Evolutionary conservation across 1,139 yeast species (phyloP).

Genomic region (Taphrina confusa): DNA sequence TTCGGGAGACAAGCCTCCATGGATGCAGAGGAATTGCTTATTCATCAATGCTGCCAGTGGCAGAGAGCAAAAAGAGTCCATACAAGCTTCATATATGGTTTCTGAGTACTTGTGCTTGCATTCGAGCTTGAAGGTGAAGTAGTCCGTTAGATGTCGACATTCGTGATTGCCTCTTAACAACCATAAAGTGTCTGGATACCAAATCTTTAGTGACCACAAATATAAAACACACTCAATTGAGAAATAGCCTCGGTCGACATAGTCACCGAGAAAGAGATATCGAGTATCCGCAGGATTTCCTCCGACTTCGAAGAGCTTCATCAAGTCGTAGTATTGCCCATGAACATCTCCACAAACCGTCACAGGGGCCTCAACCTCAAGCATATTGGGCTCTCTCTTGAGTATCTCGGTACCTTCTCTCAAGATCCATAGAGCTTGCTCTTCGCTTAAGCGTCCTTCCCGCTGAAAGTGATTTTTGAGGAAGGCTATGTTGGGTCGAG

Average conservation of each 20-base stretch:
- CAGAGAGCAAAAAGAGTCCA: slow-evolving; percentile 78
- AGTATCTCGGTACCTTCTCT: slow-evolving; percentile 68
- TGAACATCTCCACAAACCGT: slow-evolving; percentile 97
- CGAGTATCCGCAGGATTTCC: slow-evolving; percentile 67
- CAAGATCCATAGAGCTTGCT: slow-evolving; percentile 71
- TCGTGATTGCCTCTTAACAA: slow-evolving; percentile 94
- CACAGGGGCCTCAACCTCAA: slow-evolving; percentile 86
- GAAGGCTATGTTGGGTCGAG: slow-evolving; percentile 66
- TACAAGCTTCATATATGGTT: slow-evolving; percentile 69
- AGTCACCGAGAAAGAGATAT: slow-evolving; percentile 88
- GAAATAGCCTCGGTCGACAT: slow-evolving; percentile 92
- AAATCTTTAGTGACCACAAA: slow-evolving; percentile 76
- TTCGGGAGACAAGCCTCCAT: slow-evolving; percentile 95
- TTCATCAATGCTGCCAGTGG: slow-evolving; percentile 95
- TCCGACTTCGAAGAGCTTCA: slow-evolving; percentile 91
- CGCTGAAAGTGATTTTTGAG: slow-evolving; percentile 70
- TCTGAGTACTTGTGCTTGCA: slow-evolving; percentile 80
- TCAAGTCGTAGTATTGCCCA: slow-evolving; percentile 88
- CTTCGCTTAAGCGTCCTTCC: slow-evolving; percentile 77
- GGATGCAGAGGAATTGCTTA: slow-evolving; percentile 92
- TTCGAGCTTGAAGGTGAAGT: slow-evolving; percentile 89
- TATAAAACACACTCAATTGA: slow-evolving; percentile 85
- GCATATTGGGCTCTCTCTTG: slow-evolving; percentile 71
- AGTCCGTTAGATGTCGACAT: slow-evolving; percentile 88
- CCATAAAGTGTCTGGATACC: slow-evolving; percentile 74